These are phyloP conservation scores for Pleurotus tuber-regium DNA, from an alignment of 768 basidiomycete species.

Conservation along the genomic window DNA sequence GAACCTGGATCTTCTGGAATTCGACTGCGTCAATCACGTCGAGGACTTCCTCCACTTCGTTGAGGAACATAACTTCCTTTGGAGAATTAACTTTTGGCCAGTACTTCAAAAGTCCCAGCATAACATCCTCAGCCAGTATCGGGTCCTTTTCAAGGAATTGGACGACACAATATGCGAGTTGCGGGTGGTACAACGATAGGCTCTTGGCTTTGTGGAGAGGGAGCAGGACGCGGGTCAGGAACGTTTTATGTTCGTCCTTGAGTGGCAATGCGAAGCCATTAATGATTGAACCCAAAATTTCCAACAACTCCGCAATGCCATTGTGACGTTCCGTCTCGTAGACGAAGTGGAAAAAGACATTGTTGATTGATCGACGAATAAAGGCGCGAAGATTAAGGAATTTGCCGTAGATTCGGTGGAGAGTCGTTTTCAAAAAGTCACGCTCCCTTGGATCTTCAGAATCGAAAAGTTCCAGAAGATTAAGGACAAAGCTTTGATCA, in stretches of 20 bases:
- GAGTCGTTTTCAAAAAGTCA: conserved; percentile 98
- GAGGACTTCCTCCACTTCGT: conserved; percentile 98
- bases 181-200: conserved; percentile 98
- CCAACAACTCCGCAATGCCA: conserved; percentile 96
- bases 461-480: conserved; percentile 96
- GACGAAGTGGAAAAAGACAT: conserved; percentile 98
- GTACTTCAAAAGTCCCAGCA: conserved; percentile 91
- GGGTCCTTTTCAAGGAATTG: conserved; percentile 98
- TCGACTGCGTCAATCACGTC: conserved; percentile 97
- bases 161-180: conserved; percentile 97
- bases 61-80: conserved; percentile 99
- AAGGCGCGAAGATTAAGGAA: conserved; percentile 98
- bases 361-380: conserved; percentile 98
- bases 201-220: conserved; percentile 98
- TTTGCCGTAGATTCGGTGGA: conserved; percentile 99
- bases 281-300: conserved; percentile 99
- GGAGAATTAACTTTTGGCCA: conserved; percentile 99
- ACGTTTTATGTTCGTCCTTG: conserved; percentile 99
- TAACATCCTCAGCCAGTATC: conserved; percentile 89
- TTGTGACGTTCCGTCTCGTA: conserved; percentile 99
- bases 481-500: conserved; percentile 93
- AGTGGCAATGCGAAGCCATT: conserved; percentile 97
- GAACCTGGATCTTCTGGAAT: conserved; percentile 93
- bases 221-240: conserved; percentile 90
- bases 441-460: conserved; percentile 98